Evolutionary conservation across 176 grass and related monocot species (phyloP).

Genomic region (Lolium perenne): DNA sequence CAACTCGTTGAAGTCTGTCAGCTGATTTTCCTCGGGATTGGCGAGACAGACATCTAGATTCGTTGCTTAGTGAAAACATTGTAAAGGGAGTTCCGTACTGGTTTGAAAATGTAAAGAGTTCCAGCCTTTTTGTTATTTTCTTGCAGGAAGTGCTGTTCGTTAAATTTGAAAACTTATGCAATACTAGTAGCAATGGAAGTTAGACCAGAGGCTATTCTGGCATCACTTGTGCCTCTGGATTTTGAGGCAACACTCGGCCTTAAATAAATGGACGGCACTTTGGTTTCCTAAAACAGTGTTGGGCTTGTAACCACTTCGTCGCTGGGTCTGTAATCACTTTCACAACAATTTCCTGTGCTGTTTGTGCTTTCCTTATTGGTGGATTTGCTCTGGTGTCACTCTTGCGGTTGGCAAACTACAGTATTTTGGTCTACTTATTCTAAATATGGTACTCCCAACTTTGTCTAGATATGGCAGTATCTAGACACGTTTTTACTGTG

Average conservation of each 20-base stretch:
- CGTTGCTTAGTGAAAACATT: background rate
- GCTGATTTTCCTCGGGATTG: slow-evolving; percentile 29
- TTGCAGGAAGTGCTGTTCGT: slow-evolving; percentile 47
- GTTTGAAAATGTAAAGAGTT: slow-evolving; percentile 48
- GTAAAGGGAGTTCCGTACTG: slow-evolving; percentile 41
- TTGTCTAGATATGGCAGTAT: no score
- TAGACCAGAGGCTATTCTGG: slow-evolving; percentile 36
- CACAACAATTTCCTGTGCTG: background rate
- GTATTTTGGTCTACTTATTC: background rate
- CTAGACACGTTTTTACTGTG: no score
- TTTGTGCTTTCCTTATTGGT: background rate
- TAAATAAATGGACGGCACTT: slow-evolving; percentile 45
- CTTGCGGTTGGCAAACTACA: background rate
- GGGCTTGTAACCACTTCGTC: background rate
- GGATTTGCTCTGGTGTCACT: background rate
- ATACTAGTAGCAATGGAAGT: slow-evolving; percentile 20
- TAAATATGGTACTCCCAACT: no score
- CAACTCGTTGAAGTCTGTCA: slow-evolving; percentile 42
- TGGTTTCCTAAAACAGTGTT: background rate
- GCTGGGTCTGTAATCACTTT: background rate
- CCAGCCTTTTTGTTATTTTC: slow-evolving; percentile 46
- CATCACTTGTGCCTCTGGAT: slow-evolving; percentile 27
- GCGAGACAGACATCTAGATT: background rate
- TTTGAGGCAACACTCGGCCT: slow-evolving; percentile 13
- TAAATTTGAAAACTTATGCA: slow-evolving; percentile 27